A percentile compares a stretch with the other conserved stretches of the same genome.
phyloP scores from a whole-genome alignment of 129 eudicot species.

The Escallonia herrerae region DNA sequence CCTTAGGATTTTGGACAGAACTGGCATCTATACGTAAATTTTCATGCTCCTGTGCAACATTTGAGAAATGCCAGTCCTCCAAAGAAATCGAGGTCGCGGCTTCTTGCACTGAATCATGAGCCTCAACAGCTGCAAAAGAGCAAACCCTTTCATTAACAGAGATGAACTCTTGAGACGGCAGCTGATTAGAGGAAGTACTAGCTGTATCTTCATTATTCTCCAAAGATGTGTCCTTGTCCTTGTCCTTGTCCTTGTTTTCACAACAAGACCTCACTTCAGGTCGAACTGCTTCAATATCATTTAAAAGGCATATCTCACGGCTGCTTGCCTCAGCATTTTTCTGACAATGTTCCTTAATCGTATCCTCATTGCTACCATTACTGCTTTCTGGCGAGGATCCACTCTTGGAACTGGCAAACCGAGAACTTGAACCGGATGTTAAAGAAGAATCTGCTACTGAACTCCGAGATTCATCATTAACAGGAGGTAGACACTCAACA shows the following conservation, averaged over 20 bases:
- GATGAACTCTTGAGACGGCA: conserved; percentile 30
- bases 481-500: conserved; percentile 32
- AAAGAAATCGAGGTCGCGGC: conserved; percentile 7
- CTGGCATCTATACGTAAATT: conserved; percentile 12
- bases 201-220: conserved; percentile 10
- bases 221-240: background rate
- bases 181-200: conserved; percentile 23
- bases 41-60: conserved; percentile 1
- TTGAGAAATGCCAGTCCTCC: conserved; percentile 8
- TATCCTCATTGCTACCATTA: conserved; percentile 19
- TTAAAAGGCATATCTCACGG: background rate
- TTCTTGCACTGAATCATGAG: conserved; percentile 13
- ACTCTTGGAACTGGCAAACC: conserved; percentile 20
- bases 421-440: conserved; percentile 32
- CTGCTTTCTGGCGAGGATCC: conserved; percentile 41
- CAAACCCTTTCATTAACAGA: conserved; percentile 15
- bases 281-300: conserved; percentile 8
- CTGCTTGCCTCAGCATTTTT: conserved; percentile 13
- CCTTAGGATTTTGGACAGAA: conserved; percentile 27
- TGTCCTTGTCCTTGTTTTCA: too few species aligned
- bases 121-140: conserved; percentile 13
- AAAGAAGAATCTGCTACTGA: conserved; percentile 44
- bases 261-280: conserved; percentile 2
- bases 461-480: conserved; percentile 32
- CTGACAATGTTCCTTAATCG: conserved; percentile 4